Evolutionary conservation across 2,329 filamentous ascomycete species (phyloP), one percentile per base, ranked within the genome.

Genomic region (Epichloe coenophiala): DNA sequence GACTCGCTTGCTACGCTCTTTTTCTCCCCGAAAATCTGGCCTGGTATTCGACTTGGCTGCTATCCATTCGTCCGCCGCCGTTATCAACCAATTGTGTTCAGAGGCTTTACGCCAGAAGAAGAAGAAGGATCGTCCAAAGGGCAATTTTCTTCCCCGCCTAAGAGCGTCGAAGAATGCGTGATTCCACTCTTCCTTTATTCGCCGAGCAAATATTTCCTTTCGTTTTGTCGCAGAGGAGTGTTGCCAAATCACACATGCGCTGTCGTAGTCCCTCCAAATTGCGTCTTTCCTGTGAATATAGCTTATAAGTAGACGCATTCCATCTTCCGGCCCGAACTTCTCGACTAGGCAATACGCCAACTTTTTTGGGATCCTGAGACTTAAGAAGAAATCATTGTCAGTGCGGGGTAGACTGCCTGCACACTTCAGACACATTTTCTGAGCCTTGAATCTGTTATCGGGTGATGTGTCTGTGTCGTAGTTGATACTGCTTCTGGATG

Each of bases 71-170:
- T 17, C 38, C 1, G n/a, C 0, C n/a, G 38, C 38, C 1, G n/a
- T 0, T 0, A 1, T n/a, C 2, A 39, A 39, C 15, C 38, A 39
- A 1, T 9, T 0, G 27, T 31, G 27, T 4, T 31, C 27, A 0
- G 27, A 31, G 27, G 27, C 27, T 31, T 31, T 31, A 2, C 27
- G 27, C 8, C 0, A 31, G 27, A 31, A 31, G 27, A 31, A 31
- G 27, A 0, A 0, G 27, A 1, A 9, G 3, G 27, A 31, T 31
- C 8, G 27, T 9, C 27, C 27, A 0, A 31, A 31, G 8, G 27
- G 27, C 27, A 31, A 9, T 31, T 31, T 17, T 31, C 27, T 31
- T 31, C 27, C 27, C 1, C 27, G 8, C 1, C 8, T 31, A 1
- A 1, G 1, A 31, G 1, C 27, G 27, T 31, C 38, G 13, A 4